Evolutionary conservation across 1,284 basidiomycete species (phyloP), one percentile per base, ranked within the genome.

Genomic region (Coriolopsis trogii): DNA sequence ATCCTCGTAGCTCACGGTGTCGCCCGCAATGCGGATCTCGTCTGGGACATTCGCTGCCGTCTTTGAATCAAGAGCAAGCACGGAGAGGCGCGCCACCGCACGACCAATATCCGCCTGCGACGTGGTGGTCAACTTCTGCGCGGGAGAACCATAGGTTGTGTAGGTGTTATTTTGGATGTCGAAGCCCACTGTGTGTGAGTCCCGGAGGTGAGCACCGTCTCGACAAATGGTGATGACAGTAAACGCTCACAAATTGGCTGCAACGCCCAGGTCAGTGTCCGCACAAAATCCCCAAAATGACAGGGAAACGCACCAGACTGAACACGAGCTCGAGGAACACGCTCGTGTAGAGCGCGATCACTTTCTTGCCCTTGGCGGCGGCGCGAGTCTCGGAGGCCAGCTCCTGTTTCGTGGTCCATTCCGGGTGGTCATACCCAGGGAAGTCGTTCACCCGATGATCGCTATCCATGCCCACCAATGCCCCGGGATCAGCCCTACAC

Each of bases 371-470:
- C 20, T 53, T 54, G 15, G 53, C 60, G 15, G 55, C 16, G 52
- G 55, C 51, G 13, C 63, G 61, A 10, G 58, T 58, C 15, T 54
- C 50, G 1, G 38, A 28, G 3, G 56, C 59, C 36, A 65, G 60
- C 44, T 59, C 49, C 10, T 53, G 49, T 56, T 69, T 70, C 24
- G 28, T 43, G 3, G 46, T 21, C 66, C 66, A 69, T 29, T 59
- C 61, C 6, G 41, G 33, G 38, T 63, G 56, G 28, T 67, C 63
- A 25, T 52, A 65, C 1, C 63, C 65, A 6, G 59, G 58, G 46
- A 67, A 69, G 51, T 64, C 60, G 38, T 65, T 68, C 33, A 53
- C 25, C 9, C 61, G 62, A 40, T 67, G 61, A 48, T 70, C 67
- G 2, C 67, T 70, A 36, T 30, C 12, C 5, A 12, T 23, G 7